These are phyloP conservation scores for Trametes punicea DNA, from an alignment of 768 basidiomycete species.

Conservation along the genomic window DNA sequence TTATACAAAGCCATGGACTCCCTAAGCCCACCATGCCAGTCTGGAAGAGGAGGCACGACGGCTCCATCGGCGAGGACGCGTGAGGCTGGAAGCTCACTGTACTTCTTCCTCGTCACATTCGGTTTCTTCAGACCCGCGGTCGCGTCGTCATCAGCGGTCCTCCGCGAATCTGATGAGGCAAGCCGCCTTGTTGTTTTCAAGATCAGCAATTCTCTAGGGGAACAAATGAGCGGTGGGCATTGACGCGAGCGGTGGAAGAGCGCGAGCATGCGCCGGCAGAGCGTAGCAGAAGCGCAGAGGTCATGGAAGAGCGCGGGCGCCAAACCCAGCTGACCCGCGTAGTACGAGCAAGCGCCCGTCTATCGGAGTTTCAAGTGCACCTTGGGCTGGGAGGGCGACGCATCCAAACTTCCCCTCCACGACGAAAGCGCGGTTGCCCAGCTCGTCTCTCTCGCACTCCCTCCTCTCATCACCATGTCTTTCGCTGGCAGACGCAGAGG, in stretches of 20 bases:
- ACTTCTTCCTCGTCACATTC: constrained; percentile 46
- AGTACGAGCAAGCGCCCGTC: constrained; percentile 5
- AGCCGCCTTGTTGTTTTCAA: not conserved
- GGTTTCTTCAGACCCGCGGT: constrained; percentile 13
- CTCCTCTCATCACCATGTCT: constrained; percentile 50
- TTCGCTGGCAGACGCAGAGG: constrained; percentile 83
- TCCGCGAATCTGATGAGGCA: not conserved
- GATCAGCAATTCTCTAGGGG: not conserved
- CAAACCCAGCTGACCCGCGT: not conserved
- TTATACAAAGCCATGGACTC: not conserved
- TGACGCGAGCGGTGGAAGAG: constrained; percentile 12
- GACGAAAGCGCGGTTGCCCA: constrained; percentile 22
- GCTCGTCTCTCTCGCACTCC: constrained; percentile 22
- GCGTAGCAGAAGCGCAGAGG: not conserved
- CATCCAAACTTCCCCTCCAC: constrained; percentile 20
- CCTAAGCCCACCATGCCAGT: constrained; percentile 38
- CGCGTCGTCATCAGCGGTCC: not conserved
- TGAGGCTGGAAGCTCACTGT: constrained; percentile 53
- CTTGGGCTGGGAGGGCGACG: constrained; percentile 15
- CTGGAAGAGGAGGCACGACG: constrained; percentile 39
- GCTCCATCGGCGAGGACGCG: constrained; percentile 44
- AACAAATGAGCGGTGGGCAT: constrained; percentile 4
- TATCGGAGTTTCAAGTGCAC: constrained; percentile 29
- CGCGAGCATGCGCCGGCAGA: constrained; percentile 20
- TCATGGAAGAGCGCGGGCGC: not conserved